Conservation (phyloP, 768 basidiomycete species). For the Suillus occidentalis region DNA sequence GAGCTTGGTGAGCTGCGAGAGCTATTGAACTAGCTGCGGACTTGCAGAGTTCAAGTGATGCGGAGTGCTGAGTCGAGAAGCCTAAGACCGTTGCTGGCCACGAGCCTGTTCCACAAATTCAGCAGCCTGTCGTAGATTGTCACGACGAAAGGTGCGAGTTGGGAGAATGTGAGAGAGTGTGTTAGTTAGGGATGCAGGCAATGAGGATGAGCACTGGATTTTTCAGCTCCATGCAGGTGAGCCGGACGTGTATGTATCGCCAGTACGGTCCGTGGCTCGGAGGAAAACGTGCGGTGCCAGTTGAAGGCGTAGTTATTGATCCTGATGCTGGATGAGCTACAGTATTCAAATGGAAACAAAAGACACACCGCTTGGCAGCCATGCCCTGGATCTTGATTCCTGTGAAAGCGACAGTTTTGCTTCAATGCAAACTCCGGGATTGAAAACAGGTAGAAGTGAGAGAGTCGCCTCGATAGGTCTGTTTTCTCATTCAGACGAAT, state of each 20-base stretch:
- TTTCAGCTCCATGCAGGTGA: conserved; percentile 88
- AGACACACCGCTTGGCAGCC: conserved; percentile 78
- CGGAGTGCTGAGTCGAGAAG: no score
- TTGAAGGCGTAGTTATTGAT: conserved; percentile 97
- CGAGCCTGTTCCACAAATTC: no score
- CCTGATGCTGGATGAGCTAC: conserved; percentile 38
- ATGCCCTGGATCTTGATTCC: conserved; percentile 98
- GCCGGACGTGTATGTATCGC: conserved; percentile 94
- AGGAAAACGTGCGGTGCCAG: conserved; percentile 91
- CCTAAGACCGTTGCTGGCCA: no score
- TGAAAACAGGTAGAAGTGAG: no score
- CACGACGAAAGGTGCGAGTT: conserved; percentile 4
- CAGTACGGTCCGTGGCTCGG: conserved; percentile 93
- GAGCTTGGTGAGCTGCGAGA: no score
- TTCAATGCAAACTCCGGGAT: no score
- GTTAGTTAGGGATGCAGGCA: conserved; percentile 63
- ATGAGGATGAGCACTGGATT: conserved; percentile 81
- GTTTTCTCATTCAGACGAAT: no score
- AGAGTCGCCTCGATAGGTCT: no score
- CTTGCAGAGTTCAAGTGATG: no score
- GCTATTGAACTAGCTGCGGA: no score
- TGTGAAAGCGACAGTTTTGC: conserved; percentile 42
- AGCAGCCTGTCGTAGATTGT: no score
- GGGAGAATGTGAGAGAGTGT: conserved; percentile 65
- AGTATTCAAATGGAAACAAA: neutral